Base-by-base conservation (phyloP, 805 yeast genomes). In the Hanseniaspora lachancei region DNA sequence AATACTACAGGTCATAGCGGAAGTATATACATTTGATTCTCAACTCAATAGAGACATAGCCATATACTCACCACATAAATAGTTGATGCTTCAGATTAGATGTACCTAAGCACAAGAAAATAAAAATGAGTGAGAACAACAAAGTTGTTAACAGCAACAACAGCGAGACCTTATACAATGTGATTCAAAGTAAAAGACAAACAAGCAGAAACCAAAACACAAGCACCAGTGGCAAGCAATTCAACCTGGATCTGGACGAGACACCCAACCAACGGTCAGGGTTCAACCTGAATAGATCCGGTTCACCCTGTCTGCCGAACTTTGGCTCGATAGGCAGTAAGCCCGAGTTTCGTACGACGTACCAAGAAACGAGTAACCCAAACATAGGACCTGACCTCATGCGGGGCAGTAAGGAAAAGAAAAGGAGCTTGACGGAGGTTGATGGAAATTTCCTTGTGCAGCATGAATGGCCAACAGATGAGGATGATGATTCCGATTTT, bases 81-180 rank as follows among this genome's bases (percentile, higher is more conserved):
- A 1, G 29, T 24, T 24, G 27, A 8, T 32, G 35, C 15, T 32
- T 5, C 35, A 32, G 13, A 12, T 32, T 32, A 32, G 12, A 32
- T 32, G 35, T 12, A 32, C 10, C 10, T 10, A 32, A 32, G 12
- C 15, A 32, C 5, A 32, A 32, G 10, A 41, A 41, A 32, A 13
- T 15, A 10, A 32, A 24, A 29, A 20, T 32, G 35, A 15, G 35
- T 29, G 47, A 44, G 15, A 36, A 24, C 6, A 47, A 35, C 16
- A 36, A 24, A 39, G 29, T 20, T 39, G 18, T 16, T 2, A 49
- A 43, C 13, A 43, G 20, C 20, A 53, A 53, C 21, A 34, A 53
- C 34, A 53, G 56, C 20, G 35, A 53, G 18, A 53, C 46, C 12
- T 23, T 53, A 8, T 53, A 53, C 40, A 53, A 48, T 23, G 34